These are phyloP conservation scores for Eucalyptus polybractea DNA, from an alignment of 345 rosid species.

Conservation along the genomic window DNA sequence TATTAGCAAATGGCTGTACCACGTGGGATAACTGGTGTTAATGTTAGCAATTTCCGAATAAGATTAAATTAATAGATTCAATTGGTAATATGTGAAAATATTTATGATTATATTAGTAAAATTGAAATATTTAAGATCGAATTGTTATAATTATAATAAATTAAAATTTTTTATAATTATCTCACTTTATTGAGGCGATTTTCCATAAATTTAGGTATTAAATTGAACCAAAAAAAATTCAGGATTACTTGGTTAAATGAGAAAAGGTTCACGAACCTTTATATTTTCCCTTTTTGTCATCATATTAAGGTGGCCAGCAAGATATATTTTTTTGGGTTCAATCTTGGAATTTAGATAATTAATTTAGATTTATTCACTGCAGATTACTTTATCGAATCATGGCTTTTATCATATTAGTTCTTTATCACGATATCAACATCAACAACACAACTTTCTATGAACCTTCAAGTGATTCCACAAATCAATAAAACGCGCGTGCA, in stretches of 20 bases:
- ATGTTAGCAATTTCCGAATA: too few species aligned
- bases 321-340: neutral
- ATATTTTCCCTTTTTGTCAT: neutral
- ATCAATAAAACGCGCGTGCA: neutral
- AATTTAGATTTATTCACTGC: neutral
- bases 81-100: neutral
- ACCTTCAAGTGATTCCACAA: neutral
- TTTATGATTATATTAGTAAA: too few species aligned
- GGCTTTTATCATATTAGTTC: neutral
- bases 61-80: too few species aligned
- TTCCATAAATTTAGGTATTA: neutral
- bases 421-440: neutral
- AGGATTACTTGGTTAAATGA: neutral
- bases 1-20: too few species aligned
- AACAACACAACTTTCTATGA: neutral
- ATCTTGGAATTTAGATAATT: neutral
- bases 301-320: neutral
- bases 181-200: neutral
- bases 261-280: neutral
- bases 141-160: too few species aligned
- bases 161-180: too few species aligned
- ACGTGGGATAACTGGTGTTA: fast-evolving
- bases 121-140: too few species aligned
- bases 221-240: neutral
- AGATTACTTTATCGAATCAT: neutral